Percentiles rank a stretch among this genome's conserved stretches.
Evolutionary conservation across 768 basidiomycete species (phyloP).

Genomic region (Cystoderma amianthinum): DNA sequence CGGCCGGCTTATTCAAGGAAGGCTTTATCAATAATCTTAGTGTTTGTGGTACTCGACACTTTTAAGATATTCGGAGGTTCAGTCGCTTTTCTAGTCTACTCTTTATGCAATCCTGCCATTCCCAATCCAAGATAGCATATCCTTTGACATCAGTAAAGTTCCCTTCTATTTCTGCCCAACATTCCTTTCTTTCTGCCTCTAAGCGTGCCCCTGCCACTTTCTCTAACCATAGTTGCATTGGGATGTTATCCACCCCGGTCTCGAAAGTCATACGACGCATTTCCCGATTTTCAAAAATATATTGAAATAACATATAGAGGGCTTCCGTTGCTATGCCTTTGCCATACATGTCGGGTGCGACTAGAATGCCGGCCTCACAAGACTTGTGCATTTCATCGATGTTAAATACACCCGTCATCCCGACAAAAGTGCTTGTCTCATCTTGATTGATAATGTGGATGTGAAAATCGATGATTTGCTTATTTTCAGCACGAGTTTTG

Average conservation of each 20-base stretch:
- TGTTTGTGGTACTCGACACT: no score
- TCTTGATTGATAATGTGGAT: no score
- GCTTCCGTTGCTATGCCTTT: constrained; percentile 35
- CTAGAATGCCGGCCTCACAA: constrained; percentile 34
- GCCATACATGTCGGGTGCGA: constrained; percentile 27
- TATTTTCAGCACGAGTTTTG: constrained; percentile 24
- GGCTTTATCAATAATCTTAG: no score
- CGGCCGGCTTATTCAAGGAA: no score
- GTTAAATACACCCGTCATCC: constrained; percentile 28
- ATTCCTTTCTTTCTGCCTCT: constrained; percentile 29
- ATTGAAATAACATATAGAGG: constrained; percentile 29
- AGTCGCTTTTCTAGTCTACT: constrained; percentile 21
- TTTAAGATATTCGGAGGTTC: no score
- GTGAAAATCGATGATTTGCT: constrained; percentile 26
- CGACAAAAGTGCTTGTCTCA: constrained; percentile 23
- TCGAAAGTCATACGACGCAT: constrained; percentile 36
- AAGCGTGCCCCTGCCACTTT: constrained; percentile 27
- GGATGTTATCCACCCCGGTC: constrained; percentile 30
- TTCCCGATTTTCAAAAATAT: constrained; percentile 32
- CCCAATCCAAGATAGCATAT: constrained; percentile 35
- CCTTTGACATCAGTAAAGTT: constrained; percentile 28
- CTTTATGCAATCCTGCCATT: constrained; percentile 31
- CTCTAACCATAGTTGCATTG: constrained; percentile 41
- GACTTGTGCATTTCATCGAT: constrained; percentile 25
- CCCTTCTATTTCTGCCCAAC: constrained; percentile 30